These are phyloP conservation scores for Penicillium sp. DNA, from an alignment of 2,329 filamentous ascomycete species.

Conservation along the genomic window DNA sequence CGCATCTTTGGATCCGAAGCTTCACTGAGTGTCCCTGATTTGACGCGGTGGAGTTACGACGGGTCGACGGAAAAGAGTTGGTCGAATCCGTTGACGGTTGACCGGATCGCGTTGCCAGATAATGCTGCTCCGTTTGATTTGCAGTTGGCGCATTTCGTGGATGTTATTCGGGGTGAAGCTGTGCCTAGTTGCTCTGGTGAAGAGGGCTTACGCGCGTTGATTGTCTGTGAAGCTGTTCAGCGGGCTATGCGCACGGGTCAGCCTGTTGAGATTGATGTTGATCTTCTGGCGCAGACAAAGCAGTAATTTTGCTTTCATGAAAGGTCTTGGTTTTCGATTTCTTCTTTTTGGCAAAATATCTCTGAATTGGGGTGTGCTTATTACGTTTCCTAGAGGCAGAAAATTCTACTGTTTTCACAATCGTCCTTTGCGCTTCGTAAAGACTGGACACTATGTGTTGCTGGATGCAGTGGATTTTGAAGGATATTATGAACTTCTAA, in stretches of 20 bases:
- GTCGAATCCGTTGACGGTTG: constrained; percentile 41
- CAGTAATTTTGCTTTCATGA: background rate
- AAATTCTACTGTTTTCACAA: background rate
- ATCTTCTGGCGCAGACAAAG: constrained; percentile 12
- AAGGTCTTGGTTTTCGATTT: too few relatives aligned
- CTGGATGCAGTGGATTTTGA: background rate
- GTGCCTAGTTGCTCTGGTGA: constrained; percentile 53
- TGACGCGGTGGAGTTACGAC: constrained; percentile 55
- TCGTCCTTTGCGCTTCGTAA: background rate
- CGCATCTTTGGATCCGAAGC: constrained; percentile 59
- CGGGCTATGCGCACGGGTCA: constrained; percentile 46
- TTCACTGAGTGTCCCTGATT: constrained; percentile 59
- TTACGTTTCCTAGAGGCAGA: background rate
- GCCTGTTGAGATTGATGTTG: constrained; percentile 38
- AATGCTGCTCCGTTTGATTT: constrained; percentile 55
- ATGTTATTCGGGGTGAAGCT: constrained; percentile 51
- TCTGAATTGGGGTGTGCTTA: background rate
- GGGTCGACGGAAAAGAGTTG: constrained; percentile 46
- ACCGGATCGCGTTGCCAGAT: constrained; percentile 34
- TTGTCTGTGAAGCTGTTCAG: constrained; percentile 58
- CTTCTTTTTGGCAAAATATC: background rate
- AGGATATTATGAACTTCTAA: background rate
- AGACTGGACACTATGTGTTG: background rate
- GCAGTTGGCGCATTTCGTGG: constrained; percentile 58
- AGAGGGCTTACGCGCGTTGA: constrained; percentile 57